Conservation (phyloP, 257 asterid genomes). For the Solanum sejunctum region DNA sequence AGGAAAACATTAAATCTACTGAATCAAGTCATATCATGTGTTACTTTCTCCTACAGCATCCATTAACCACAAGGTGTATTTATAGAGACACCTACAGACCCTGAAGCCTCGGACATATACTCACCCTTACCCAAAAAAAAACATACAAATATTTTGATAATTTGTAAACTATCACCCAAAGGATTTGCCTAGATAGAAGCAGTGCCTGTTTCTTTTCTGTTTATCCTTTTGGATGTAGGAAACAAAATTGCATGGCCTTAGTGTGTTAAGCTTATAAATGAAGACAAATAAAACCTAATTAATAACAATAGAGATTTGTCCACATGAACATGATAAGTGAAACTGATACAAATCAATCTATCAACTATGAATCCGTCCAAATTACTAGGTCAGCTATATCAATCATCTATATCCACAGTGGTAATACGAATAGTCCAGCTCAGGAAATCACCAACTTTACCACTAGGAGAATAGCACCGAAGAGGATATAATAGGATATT, state of each 20-base stretch:
- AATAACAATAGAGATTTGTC: neutral
- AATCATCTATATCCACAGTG: neutral
- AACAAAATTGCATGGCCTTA: neutral
- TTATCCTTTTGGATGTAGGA: neutral
- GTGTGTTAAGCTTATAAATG: neutral
- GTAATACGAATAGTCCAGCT: neutral
- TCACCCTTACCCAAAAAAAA: neutral
- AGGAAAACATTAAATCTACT: neutral
- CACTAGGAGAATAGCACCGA: neutral
- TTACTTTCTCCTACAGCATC: neutral
- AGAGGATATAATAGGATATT: neutral
- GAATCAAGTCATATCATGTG: neutral
- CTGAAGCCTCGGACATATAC: neutral
- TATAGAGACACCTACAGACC: neutral
- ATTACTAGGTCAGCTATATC: neutral
- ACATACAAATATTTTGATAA: neutral
- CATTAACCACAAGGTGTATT: neutral
- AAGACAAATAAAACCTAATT: neutral
- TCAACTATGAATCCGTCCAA: neutral
- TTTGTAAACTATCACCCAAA: neutral
- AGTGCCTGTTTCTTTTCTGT: neutral
- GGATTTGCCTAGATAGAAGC: neutral
- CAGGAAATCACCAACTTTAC: neutral
- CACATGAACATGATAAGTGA: neutral
- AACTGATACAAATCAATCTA: neutral